These are phyloP conservation scores for Alternaria atra DNA, from an alignment of 2,329 filamentous ascomycete genomes.

Conservation along the genomic window DNA sequence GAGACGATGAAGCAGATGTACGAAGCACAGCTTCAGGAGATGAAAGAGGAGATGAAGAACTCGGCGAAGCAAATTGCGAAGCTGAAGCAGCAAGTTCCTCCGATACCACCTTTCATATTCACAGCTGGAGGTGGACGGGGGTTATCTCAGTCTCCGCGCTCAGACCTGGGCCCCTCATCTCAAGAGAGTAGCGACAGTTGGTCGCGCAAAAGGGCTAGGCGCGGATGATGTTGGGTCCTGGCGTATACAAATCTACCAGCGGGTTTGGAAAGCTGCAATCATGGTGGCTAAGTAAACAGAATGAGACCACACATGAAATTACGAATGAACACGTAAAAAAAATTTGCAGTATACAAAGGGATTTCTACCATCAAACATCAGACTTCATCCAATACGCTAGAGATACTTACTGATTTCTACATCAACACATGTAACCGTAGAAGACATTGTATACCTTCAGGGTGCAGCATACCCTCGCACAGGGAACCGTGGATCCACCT, in stretches of 20 bases:
- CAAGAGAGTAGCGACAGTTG: background rate
- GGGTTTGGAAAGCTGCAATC: background rate
- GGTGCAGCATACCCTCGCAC: background rate
- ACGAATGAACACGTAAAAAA: background rate
- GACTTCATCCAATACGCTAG: background rate
- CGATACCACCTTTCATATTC: background rate
- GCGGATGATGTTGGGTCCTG: background rate
- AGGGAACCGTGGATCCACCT: background rate
- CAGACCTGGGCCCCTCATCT: background rate
- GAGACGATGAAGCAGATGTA: background rate
- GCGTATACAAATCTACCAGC: background rate
- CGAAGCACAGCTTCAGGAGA: background rate
- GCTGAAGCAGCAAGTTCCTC: background rate
- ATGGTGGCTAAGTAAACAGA: background rate
- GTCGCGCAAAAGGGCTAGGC: slow-evolving; percentile 2
- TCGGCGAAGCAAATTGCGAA: background rate
- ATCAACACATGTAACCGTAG: background rate
- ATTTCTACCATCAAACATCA: too few species aligned
- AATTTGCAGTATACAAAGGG: background rate
- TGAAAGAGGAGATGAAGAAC: background rate
- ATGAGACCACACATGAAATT: background rate
- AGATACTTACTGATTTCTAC: background rate
- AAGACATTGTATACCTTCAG: background rate
- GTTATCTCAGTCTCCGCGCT: background rate
- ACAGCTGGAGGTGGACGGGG: background rate